Percentiles rank a stretch among this genome's conserved stretches.
These are phyloP conservation scores for Pseudonitzschia multiseries DNA, from an alignment of 108 stramenopile genomes.

Conservation along the genomic window DNA sequence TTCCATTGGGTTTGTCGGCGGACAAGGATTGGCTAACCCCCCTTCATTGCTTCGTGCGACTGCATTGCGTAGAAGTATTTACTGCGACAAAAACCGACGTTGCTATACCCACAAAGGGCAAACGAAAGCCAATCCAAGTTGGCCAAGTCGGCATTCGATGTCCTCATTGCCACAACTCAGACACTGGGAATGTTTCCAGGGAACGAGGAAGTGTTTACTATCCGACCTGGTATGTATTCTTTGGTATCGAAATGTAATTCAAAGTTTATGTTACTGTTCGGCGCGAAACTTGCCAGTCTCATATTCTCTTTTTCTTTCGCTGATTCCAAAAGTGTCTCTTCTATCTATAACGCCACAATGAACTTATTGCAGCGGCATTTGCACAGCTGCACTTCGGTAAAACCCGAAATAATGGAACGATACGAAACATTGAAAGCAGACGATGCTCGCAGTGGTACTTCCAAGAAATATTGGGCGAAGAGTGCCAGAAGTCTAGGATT, in stretches of 20 bases:
- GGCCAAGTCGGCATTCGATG: conserved; percentile 88
- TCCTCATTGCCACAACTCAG: conserved; percentile 64
- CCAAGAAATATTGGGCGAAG: conserved; percentile 84
- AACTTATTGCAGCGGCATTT: conserved; percentile 80
- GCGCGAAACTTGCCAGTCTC: background rate
- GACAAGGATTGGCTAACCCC: conserved; percentile 84
- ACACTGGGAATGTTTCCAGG: conserved; percentile 17
- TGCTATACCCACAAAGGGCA: conserved; percentile 76
- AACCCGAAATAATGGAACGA: conserved; percentile 57
- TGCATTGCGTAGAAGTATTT: conserved; percentile 76
- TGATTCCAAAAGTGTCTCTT: conserved; percentile 35
- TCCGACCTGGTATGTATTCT: conserved; percentile 38
- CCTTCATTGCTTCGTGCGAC: conserved; percentile 82
- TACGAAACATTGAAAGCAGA: conserved; percentile 78
- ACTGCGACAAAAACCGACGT: conserved; percentile 68
- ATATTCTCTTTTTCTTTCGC: background rate
- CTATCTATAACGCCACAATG: conserved; percentile 84
- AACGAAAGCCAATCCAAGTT: conserved; percentile 72
- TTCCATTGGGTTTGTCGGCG: conserved; percentile 56
- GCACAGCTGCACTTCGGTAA: conserved; percentile 61
- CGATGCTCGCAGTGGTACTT: conserved; percentile 78
- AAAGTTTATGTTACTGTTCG: background rate
- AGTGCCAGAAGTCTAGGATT: conserved; percentile 66
- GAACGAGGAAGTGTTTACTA: conserved; percentile 80
- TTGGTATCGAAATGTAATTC: conserved; percentile 11